Conservation (phyloP, 345 rosid species). For the Noccaea bulbosa region DNA sequence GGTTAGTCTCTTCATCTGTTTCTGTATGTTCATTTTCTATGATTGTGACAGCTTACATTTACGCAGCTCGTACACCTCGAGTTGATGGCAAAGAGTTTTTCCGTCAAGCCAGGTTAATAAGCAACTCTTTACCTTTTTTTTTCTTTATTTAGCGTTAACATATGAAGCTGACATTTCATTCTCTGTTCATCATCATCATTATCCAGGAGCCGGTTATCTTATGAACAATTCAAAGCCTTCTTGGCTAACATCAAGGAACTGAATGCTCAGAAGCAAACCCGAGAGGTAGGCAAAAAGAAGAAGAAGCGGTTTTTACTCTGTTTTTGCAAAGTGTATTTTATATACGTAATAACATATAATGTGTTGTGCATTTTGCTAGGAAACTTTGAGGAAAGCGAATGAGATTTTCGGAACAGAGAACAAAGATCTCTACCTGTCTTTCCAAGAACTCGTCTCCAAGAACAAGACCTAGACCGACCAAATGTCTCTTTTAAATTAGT, state of each 20-base stretch:
- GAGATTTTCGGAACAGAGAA: slow-evolving; percentile 77
- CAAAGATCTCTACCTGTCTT: slow-evolving; percentile 70
- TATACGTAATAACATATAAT: neutral
- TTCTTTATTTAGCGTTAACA: neutral
- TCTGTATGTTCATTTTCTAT: too few species aligned
- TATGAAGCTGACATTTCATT: slow-evolving; percentile 2
- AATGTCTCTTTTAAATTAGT: too few species aligned
- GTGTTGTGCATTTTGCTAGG: slow-evolving; percentile 43
- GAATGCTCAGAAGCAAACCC: slow-evolving; percentile 79
- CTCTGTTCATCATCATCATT: slow-evolving; percentile 12
- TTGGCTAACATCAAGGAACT: slow-evolving; percentile 81
- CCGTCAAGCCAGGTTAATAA: slow-evolving; percentile 71
- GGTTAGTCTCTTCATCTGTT: too few species aligned
- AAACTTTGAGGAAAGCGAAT: slow-evolving; percentile 76
- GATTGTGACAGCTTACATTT: too few species aligned
- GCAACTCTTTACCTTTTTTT: neutral
- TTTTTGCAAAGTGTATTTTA: neutral
- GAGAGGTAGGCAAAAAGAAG: slow-evolving; percentile 54
- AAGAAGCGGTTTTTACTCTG: neutral
- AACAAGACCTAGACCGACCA: slow-evolving; percentile 26
- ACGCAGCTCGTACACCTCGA: slow-evolving; percentile 62
- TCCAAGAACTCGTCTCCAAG: slow-evolving; percentile 73
- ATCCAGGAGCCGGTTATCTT: slow-evolving; percentile 72
- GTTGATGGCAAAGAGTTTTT: slow-evolving; percentile 90
- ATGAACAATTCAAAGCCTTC: slow-evolving; percentile 87